These are phyloP conservation scores for Quercus tomentella DNA, from an alignment of 331 rosid species.

Conservation along the genomic window DNA sequence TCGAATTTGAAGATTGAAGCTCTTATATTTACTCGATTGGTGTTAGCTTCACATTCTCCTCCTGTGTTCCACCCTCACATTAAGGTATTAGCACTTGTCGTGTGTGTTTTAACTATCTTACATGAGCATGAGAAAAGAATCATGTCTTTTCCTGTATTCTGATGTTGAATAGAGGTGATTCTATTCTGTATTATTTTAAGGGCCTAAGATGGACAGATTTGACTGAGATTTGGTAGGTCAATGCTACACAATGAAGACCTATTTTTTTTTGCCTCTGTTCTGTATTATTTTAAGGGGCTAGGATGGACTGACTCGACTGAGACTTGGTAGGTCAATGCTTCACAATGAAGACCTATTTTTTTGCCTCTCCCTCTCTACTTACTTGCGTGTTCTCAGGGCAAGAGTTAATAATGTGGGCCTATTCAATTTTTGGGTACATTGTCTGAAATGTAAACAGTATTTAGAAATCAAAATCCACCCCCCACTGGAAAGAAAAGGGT, in stretches of 20 bases:
- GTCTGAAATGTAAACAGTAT: background rate
- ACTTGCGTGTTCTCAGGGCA: too few species aligned
- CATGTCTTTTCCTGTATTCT: background rate
- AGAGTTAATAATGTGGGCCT: background rate
- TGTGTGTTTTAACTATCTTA: background rate
- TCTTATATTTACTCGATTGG: conserved; percentile 83
- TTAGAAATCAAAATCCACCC: background rate
- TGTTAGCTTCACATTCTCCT: conserved; percentile 87
- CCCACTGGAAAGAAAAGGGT: background rate
- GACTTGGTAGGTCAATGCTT: background rate
- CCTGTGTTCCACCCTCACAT: conserved; percentile 91
- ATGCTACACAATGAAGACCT: background rate
- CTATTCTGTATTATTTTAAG: background rate
- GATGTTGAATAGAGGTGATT: background rate
- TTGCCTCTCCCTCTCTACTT: background rate
- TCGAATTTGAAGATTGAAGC: conserved; percentile 99
- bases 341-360: background rate
- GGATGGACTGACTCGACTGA: background rate
- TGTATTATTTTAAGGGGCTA: background rate
- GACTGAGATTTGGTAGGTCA: background rate
- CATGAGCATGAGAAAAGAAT: background rate
- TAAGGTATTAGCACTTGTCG: conserved; percentile 44
- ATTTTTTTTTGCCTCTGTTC: background rate
- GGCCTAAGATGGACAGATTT: background rate
- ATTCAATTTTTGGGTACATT: background rate